A percentile compares a stretch with the other conserved stretches of the same genome.
Evolutionary conservation across 1,139 yeast genomes (phyloP).

Genomic region (Pneumocystis carinii): DNA sequence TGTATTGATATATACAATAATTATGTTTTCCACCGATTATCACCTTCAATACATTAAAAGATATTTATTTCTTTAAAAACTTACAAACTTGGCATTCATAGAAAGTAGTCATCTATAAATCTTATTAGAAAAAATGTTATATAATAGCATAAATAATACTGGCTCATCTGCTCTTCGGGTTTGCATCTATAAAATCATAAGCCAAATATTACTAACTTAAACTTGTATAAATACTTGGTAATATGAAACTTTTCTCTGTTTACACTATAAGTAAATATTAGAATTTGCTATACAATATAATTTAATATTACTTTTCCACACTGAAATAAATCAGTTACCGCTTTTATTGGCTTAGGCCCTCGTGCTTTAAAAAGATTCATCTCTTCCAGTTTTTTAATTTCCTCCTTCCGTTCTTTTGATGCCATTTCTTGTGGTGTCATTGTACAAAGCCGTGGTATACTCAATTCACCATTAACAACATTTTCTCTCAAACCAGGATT

Average conservation of each 20-base stretch:
- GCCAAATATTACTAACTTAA: neutral
- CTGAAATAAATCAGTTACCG: slow-evolving; percentile 88
- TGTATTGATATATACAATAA: neutral
- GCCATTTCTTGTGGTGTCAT: slow-evolving; percentile 94
- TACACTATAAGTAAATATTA: slow-evolving; percentile 39
- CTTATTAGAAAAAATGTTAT: neutral
- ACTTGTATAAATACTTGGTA: slow-evolving; percentile 37
- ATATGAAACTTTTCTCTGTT: slow-evolving; percentile 88
- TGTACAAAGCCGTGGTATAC: slow-evolving; percentile 48
- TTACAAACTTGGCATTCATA: neutral
- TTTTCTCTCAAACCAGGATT: slow-evolving; percentile 70
- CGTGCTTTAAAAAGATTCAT: slow-evolving; percentile 91
- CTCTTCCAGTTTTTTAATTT: slow-evolving; percentile 70
- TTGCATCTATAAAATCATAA: slow-evolving; percentile 38
- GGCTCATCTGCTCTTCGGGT: slow-evolving; percentile 98
- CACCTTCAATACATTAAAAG: neutral
- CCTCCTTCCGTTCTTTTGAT: slow-evolving; percentile 70
- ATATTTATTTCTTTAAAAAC: neutral
- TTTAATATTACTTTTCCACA: slow-evolving; percentile 44
- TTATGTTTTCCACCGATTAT: neutral
- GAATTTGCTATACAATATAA: neutral
- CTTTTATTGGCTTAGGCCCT: slow-evolving; percentile 94
- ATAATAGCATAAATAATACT: slow-evolving; percentile 22
- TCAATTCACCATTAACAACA: slow-evolving; percentile 48
- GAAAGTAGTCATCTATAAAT: neutral